Evolutionary conservation across 257 asterid species (phyloP).

Genomic region (Rauvolfia tetraphylla): DNA sequence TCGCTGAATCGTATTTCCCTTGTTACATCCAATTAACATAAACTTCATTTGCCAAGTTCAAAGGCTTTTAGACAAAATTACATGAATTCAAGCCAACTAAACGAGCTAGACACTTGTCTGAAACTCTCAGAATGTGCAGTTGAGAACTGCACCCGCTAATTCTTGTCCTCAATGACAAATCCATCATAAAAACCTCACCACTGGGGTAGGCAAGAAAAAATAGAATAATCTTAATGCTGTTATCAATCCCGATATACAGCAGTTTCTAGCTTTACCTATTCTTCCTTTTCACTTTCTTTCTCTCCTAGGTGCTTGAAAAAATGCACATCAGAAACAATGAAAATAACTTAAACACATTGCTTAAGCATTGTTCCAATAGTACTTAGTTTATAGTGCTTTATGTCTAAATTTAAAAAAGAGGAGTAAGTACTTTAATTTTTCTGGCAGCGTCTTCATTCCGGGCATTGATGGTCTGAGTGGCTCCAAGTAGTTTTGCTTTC

Average conservation of each 20-base stretch:
- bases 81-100: background rate
- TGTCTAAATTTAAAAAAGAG: constrained; percentile 6
- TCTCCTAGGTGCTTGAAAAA: background rate
- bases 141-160: background rate
- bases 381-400: background rate
- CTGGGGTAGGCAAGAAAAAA: background rate
- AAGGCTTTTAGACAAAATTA: background rate
- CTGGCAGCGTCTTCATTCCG: constrained; percentile 67
- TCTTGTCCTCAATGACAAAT: background rate
- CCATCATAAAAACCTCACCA: background rate
- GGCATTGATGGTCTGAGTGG: constrained; percentile 83
- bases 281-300: background rate
- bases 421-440: constrained; percentile 52
- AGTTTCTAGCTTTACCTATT: background rate
- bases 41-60: background rate
- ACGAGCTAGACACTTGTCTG: background rate
- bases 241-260: background rate
- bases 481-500: constrained; percentile 78
- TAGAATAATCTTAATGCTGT: background rate
- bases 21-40: background rate
- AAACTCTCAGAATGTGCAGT: background rate
- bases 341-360: background rate
- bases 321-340: background rate
- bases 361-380: background rate
- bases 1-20: background rate